Evolutionary conservation across 164 flowering plant species (phyloP), one percentile per base, ranked within the genome.

Genomic region (Annona squamosa): DNA sequence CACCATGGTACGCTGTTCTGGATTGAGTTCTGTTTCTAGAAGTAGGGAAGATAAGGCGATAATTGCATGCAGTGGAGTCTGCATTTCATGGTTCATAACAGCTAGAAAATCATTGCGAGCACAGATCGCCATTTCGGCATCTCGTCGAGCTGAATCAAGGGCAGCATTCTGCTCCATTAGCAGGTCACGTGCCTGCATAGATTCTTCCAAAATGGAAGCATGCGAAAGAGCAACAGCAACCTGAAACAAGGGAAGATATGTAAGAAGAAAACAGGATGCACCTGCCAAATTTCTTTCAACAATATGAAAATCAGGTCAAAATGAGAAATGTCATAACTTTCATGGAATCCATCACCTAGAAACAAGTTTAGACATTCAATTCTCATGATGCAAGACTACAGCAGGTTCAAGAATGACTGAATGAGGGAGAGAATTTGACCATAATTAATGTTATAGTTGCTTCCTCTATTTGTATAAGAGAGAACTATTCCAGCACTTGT

Each of bases 201-300:
- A 92, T 71, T 92, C 95, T 76, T 92, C 95, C 44, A 92, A 75
- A 78, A 90, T 85, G 37, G 92, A 90, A 75, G 97, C 93, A 81
- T 90, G 94, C 67, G 94, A 91, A 67, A 90, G 89, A 82, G 94
- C 94, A 75, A 91, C 91, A 68, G 94, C 94, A 12, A 90, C 94
- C 92, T 91, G 76, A 10, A 75, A 26, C 37, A 61, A 59, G 69
- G 57, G 41, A 77, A 47, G 56, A 48, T 10, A 16, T 52, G 17
- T 47, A 67, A 64, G 67, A 37, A 56, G 6, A 19, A 64, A 68
- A 45, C 6, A 5, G 0, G 48, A 37, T 13, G 43, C 44, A 17
- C 46, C 13, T 41, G 68, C 43, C 68, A 52, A 52, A 52, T 2
- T 52, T 52, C 59, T 4, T 16, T 12, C 9, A 52, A 52, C 9